Evolutionary conservation across 2,329 filamentous ascomycete species (phyloP), one percentile per base, ranked within the genome.

Genomic region (Pseudogymnoascus sp.): DNA sequence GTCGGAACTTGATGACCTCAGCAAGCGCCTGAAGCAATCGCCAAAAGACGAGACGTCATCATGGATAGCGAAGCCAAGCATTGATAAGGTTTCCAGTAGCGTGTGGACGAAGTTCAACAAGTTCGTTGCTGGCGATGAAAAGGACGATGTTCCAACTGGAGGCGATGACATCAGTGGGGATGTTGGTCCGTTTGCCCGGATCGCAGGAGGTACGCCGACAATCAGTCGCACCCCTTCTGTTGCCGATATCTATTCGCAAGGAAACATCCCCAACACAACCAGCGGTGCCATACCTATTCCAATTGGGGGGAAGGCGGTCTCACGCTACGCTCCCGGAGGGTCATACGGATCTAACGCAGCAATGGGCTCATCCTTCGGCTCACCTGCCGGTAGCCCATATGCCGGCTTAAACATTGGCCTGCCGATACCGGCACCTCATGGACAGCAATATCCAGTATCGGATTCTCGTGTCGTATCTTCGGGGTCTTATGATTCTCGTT

Each of bases 91-190:
- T 0, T 95, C 93, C 1, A 92, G 89, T 66, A 91, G 89, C 36
- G 86, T 97, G 73, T 93, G 91, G 83, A 92, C 87, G 67, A 91
- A 89, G 65, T 97, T 99, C 77, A 97, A 93, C 77, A 97, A 92
- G 71, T 99, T 99, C 72, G 92, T 99, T 66, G 87, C 90, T 61
- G 96, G 95, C 12, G 93, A 97, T 65, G 93, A 97, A 63, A 85
- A 84, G 62, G 89, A 91, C 61, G 80, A 81, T 36, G 80, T 80
- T 8, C 85, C 83, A 0, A 81, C 81, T 62, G 84, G 80, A 7
- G 79, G 79, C 4, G 81, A 81, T 62, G 85, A 84, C 51, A 31
- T 26, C 12, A 83, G 83, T 60, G 77, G 74, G 18, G 88, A 90
- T 65, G 75, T 83, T 62, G 91, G 92, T 0, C 92, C 91, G 1